phyloP scores from a whole-genome alignment of 2,329 filamentous ascomycete species.

The Cladosporium cucumerinum region DNA sequence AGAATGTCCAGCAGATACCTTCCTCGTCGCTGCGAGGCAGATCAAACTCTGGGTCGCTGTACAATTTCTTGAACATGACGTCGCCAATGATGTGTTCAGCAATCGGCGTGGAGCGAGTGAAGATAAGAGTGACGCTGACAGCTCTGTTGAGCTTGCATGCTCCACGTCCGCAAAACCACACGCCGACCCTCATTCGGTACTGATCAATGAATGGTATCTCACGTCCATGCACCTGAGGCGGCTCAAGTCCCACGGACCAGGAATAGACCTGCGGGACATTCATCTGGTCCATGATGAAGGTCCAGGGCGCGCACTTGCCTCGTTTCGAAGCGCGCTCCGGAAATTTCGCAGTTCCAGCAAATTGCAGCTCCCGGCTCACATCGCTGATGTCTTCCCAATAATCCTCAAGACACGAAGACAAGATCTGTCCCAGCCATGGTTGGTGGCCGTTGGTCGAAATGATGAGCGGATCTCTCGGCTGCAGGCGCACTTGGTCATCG shows the following conservation, averaged over 20 bases:
- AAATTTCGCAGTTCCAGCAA: slow-evolving; percentile 35
- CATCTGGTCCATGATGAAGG: slow-evolving; percentile 38
- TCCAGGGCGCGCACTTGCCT: slow-evolving; percentile 34
- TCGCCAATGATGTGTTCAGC: slow-evolving; percentile 34
- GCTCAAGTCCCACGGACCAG: slow-evolving; percentile 35
- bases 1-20: slow-evolving; percentile 37
- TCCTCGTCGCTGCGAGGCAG: slow-evolving; percentile 35
- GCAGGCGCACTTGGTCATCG: slow-evolving; percentile 31
- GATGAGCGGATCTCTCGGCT: slow-evolving; percentile 34
- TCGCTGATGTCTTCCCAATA: slow-evolving; percentile 34
- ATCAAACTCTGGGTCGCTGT: slow-evolving; percentile 33
- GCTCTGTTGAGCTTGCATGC: slow-evolving; percentile 32
- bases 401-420: slow-evolving; percentile 34
- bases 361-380: slow-evolving; percentile 36
- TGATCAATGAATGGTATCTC: slow-evolving; percentile 30
- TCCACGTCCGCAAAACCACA: slow-evolving; percentile 35
- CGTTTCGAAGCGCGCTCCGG: slow-evolving; percentile 34
- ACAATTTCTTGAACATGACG: slow-evolving; percentile 34
- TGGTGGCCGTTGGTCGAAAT: slow-evolving; percentile 36
- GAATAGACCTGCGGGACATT: slow-evolving; percentile 39
- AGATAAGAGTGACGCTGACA: slow-evolving; percentile 35
- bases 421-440: slow-evolving; percentile 35
- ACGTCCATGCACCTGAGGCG: slow-evolving; percentile 25
- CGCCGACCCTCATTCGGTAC: slow-evolving; percentile 36
- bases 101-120: slow-evolving; percentile 32